Conservation (phyloP, 2,329 filamentous ascomycete species). For the Plenodomus lindquistii region DNA sequence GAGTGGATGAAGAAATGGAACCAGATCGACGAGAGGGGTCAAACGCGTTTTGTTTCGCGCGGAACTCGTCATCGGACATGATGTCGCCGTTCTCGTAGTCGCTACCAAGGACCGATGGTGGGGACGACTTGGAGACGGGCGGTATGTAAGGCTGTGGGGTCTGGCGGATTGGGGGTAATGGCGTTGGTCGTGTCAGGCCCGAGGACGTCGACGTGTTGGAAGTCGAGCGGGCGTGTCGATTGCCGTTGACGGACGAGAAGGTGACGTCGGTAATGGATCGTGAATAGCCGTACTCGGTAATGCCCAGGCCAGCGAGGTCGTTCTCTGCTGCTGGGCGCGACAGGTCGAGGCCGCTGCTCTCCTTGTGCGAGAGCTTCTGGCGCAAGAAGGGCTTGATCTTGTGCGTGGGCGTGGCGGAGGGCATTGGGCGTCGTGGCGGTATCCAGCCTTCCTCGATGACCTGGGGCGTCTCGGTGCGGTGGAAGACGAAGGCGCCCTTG, state of each 20-base stretch:
- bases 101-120: slow-evolving; percentile 53
- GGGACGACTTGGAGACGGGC: slow-evolving; percentile 54
- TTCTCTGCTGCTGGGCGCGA: slow-evolving; percentile 60
- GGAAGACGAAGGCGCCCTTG: slow-evolving; percentile 34
- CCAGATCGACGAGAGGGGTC: slow-evolving; percentile 48
- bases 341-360: slow-evolving; percentile 57
- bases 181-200: slow-evolving; percentile 53
- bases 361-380: slow-evolving; percentile 54
- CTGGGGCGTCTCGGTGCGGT: slow-evolving; percentile 39
- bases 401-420: slow-evolving; percentile 24
- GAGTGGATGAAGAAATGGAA: slow-evolving; percentile 51
- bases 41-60: slow-evolving; percentile 42
- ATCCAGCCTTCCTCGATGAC: slow-evolving; percentile 42
- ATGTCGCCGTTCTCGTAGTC: slow-evolving; percentile 50
- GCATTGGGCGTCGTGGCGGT: slow-evolving; percentile 29
- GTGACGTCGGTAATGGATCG: slow-evolving; percentile 50
- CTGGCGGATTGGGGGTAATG: slow-evolving; percentile 60
- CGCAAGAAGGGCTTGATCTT: slow-evolving; percentile 62
- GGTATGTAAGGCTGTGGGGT: slow-evolving; percentile 59
- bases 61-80: slow-evolving; percentile 53
- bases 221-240: slow-evolving; percentile 56
- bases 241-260: slow-evolving; percentile 46
- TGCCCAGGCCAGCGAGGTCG: slow-evolving; percentile 58
- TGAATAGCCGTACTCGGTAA: slow-evolving; percentile 52
- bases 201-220: slow-evolving; percentile 58